A percentile compares a stretch with the other conserved stretches of the same genome.
These are phyloP conservation scores for Fusarium tanahbumbuense DNA, from an alignment of 2,329 filamentous ascomycete species.

Conservation along the genomic window DNA sequence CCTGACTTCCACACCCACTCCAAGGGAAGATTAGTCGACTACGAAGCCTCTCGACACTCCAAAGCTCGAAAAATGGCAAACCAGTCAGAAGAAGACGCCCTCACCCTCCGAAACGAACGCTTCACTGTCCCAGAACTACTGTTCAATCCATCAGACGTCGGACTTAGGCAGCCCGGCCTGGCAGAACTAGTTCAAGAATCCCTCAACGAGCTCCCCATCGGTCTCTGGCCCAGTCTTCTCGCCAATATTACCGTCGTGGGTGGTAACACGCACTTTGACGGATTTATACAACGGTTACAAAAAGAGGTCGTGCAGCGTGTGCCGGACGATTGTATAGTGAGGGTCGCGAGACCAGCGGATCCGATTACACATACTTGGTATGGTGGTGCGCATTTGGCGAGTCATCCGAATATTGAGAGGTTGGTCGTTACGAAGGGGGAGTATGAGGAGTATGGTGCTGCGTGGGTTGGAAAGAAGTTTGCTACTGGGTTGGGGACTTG, in stretches of 20 bases:
- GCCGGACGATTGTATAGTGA: slow-evolving; percentile 81
- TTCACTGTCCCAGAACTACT: slow-evolving; percentile 91
- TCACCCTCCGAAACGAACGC: slow-evolving; percentile 91
- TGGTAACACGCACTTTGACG: slow-evolving; percentile 82
- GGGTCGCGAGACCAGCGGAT: slow-evolving; percentile 76
- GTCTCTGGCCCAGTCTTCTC: slow-evolving; percentile 83
- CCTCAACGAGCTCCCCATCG: slow-evolving; percentile 78
- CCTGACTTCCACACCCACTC: slow-evolving; percentile 76
- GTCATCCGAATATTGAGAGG: slow-evolving; percentile 72
- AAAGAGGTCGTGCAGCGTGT: slow-evolving; percentile 77
- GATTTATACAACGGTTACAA: slow-evolving; percentile 84
- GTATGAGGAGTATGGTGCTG: slow-evolving; percentile 86
- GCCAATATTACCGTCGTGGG: slow-evolving; percentile 91
- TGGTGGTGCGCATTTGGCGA: slow-evolving; percentile 83
- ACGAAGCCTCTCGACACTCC: slow-evolving; percentile 75
- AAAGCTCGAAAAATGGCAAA: slow-evolving; percentile 60
- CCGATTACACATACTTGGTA: slow-evolving; percentile 86
- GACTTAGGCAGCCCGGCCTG: slow-evolving; percentile 84
- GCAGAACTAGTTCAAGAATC: slow-evolving; percentile 86
- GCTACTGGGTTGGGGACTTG: slow-evolving; percentile 47
- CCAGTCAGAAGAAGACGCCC: slow-evolving; percentile 74
- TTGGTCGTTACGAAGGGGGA: slow-evolving; percentile 86
- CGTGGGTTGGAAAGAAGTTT: slow-evolving; percentile 81
- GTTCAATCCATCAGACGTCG: slow-evolving; percentile 87
- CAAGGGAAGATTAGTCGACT: slow-evolving; percentile 79